Percentiles rank a stretch among this genome's conserved stretches.
These are phyloP conservation scores for Davidsoniella eucalypti DNA, from an alignment of 2,329 filamentous ascomycete genomes.

Conservation along the genomic window DNA sequence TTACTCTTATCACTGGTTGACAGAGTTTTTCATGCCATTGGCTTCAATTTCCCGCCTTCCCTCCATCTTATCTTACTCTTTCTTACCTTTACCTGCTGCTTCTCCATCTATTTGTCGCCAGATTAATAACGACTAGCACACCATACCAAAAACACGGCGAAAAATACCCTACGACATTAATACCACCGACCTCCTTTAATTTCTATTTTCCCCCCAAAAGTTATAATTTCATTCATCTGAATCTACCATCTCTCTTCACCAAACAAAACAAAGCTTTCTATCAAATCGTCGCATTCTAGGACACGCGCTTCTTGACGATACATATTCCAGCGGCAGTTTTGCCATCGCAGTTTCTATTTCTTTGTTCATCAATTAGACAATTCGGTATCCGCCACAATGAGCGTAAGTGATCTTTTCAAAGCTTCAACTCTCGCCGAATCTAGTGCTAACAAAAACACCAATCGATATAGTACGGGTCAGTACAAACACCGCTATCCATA, in stretches of 20 bases:
- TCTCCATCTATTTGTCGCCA: background rate
- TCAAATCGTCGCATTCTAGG: no score
- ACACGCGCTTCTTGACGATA: no score
- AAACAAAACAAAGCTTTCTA: background rate
- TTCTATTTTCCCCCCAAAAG: background rate
- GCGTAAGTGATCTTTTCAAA: no score
- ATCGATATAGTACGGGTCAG: slow-evolving; percentile 36
- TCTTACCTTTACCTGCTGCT: background rate
- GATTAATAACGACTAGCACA: no score
- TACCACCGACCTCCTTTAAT: slow-evolving; percentile 11
- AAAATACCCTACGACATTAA: background rate
- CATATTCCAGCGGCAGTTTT: no score
- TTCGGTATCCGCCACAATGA: no score
- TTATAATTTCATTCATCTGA: background rate
- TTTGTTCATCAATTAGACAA: no score
- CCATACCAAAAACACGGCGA: background rate
- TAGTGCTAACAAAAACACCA: slow-evolving; percentile 1
- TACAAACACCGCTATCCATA: slow-evolving; percentile 14
- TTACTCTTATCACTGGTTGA: slow-evolving; percentile 11
- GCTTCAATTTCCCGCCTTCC: background rate
- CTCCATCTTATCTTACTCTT: background rate
- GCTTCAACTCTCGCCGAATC: background rate
- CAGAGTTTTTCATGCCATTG: background rate
- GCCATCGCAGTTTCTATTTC: no score
- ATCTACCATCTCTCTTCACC: background rate